phyloP scores from a whole-genome alignment of 2,329 filamentous ascomycete genomes.

The Herpotrichia juniperi region DNA sequence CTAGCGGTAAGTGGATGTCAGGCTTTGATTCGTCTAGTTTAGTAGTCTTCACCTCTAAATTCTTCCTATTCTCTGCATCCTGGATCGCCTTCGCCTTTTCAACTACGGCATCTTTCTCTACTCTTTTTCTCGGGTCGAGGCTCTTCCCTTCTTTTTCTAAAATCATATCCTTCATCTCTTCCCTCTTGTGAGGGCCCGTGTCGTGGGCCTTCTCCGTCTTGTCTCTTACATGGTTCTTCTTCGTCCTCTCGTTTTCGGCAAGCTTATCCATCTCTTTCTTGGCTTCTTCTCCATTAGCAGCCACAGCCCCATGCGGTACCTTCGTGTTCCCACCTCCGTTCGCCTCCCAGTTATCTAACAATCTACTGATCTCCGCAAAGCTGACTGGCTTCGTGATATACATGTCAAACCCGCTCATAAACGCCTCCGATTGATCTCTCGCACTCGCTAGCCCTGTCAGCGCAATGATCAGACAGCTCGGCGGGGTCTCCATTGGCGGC shows the following conservation, averaged over 20 bases:
- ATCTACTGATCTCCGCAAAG: slow-evolving; percentile 29
- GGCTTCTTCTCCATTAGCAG: not conserved
- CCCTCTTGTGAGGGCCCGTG: too few species aligned
- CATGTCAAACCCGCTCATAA: slow-evolving; percentile 41
- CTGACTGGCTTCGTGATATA: slow-evolving; percentile 48
- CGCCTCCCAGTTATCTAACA: slow-evolving; percentile 3
- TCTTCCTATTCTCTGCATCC: too few species aligned
- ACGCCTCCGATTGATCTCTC: slow-evolving; percentile 40
- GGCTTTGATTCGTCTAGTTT: too few species aligned
- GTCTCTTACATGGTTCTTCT: not conserved
- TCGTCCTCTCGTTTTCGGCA: not conserved
- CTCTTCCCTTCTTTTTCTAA: not conserved
- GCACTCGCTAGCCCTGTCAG: slow-evolving; percentile 45
- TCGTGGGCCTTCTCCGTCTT: too few species aligned
- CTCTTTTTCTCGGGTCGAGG: too few species aligned
- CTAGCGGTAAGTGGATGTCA: too few species aligned
- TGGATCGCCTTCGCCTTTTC: too few species aligned
- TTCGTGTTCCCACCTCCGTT: not conserved
- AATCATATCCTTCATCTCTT: not conserved
- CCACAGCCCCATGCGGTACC: not conserved
- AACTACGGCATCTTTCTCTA: too few species aligned
- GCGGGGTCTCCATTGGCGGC: slow-evolving; percentile 9
- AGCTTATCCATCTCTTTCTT: not conserved
- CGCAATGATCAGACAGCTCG: slow-evolving; percentile 35
- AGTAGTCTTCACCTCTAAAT: too few species aligned